These are phyloP conservation scores for Rhypophila decipiens DNA, from an alignment of 495 filamentous ascomycete species.

Conservation along the genomic window DNA sequence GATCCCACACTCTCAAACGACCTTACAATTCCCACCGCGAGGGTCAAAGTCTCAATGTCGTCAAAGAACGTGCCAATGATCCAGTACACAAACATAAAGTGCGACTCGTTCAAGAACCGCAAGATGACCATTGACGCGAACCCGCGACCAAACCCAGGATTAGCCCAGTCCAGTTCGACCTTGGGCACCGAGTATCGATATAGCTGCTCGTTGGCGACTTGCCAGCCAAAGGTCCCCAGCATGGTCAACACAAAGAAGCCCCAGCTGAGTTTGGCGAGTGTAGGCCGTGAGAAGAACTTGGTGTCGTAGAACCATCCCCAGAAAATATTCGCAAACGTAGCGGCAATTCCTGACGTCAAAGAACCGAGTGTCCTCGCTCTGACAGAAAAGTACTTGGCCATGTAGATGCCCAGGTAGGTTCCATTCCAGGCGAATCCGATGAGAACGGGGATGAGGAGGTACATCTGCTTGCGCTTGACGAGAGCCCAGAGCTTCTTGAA, in stretches of 20 bases:
- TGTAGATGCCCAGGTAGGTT: slow-evolving; percentile 53
- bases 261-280: slow-evolving; percentile 30
- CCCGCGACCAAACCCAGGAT: slow-evolving; percentile 32
- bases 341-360: slow-evolving; percentile 41
- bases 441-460: slow-evolving; percentile 48
- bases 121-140: slow-evolving; percentile 35
- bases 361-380: slow-evolving; percentile 46
- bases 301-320: slow-evolving; percentile 44
- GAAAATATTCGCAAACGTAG: slow-evolving; percentile 41
- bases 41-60: slow-evolving; percentile 40
- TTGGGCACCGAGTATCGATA: slow-evolving; percentile 21
- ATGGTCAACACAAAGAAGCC: slow-evolving; percentile 25
- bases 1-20: slow-evolving; percentile 46
- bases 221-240: slow-evolving; percentile 32
- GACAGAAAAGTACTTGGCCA: slow-evolving; percentile 55
- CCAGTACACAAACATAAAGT: slow-evolving; percentile 45
- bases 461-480: slow-evolving; percentile 41
- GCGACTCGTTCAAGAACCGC: slow-evolving; percentile 36
- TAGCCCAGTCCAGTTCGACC: slow-evolving; percentile 33
- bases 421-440: slow-evolving; percentile 50
- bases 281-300: slow-evolving; percentile 26
- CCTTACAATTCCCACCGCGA: slow-evolving; percentile 42
- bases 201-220: slow-evolving; percentile 32
- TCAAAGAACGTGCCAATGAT: slow-evolving; percentile 44
- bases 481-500: slow-evolving; percentile 41